Base-by-base conservation (phyloP, 2,329 filamentous ascomycete species). In the Gremmenia infestans region DNA sequence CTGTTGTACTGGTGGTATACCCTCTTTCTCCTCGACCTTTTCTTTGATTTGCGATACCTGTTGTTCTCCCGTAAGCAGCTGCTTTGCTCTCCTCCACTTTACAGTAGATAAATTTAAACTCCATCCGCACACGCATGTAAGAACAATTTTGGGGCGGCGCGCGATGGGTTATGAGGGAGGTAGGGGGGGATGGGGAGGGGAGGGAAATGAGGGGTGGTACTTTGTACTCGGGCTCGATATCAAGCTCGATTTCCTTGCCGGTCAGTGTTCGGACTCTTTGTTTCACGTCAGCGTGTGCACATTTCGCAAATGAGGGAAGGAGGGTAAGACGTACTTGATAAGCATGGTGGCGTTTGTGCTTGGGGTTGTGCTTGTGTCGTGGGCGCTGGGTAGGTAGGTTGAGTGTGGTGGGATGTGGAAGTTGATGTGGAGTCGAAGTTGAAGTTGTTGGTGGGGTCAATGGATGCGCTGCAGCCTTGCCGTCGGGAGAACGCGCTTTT, bases 11-110 rank as follows among this genome's bases (percentile, higher is more conserved):
- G 94, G 94, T 45, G 94, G 93, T 67, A 99, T 99, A 55, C 94
- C 94, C 72, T 97, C 94, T 77, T 97, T 97, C 79, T 99, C 94
- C 75, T 99, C 94, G 54, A 99, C 94, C 69, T 93, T 92, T 76
- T 97, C 94, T 81, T 99, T 99, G 81, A 99, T 97, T 73, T 92
- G 86, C 42, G 88, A 87, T 66, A 97, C 89, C 91, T 96, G 35
- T 14, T 19, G 5, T 2, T 17, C 2, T 22, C 8, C 22, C n/a
- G n/a, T 12, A 6, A 50, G 35, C 25, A 28, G 50, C 1, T 35
- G 47, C 45, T 11, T n/a, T 39, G 3, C 15, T 14, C 15, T 19
- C 35, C 15, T 19, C 35, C 36, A 37, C n/a, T 25, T 25, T 32
- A 25, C 35, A 32, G 6, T 35, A 25, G 14, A 14, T 25, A 6